Evolutionary conservation across 495 filamentous ascomycete species (phyloP), one percentile per base, ranked within the genome.

Genomic region (Talaromyces nanjingensis): DNA sequence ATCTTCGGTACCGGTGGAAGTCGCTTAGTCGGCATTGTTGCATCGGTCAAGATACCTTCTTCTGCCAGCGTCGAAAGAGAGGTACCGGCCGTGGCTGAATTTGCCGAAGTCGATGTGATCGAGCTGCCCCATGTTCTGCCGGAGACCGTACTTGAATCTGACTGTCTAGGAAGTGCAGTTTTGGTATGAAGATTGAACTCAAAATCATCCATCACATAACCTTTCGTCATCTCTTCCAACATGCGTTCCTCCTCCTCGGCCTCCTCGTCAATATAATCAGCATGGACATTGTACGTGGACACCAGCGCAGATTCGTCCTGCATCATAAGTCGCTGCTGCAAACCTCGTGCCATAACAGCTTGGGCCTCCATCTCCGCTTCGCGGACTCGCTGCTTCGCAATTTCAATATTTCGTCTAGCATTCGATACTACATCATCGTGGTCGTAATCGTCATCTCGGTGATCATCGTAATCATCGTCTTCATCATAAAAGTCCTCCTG

Each of bases 161-260:
- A 96, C 70, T 96, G 91, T 63, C 93, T 85, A 39, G 93, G 93
- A 27, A 97, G 78, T 14, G 88, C 84, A 9, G 89, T 87, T 65
- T 89, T 92, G 3, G 86, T 83, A 67, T 86, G 86, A 18, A 86
- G 70, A 56, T 86, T 89, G 72, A 96, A 90, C 63, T 92, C 83
- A 69, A 96, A 93, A 62, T 93, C 91, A 63, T 94, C 91, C 78
- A 96, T 88, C 33, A 89, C 82, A 70, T 93, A 96, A 57, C 89
- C 91, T 65, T 83, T 86, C 1, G 91, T 94, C 86, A 97, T 93
- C 71, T 97, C 92, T 67, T 98, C 94, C 42, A 98, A 74, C 65
- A 97, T 80, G 42, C 92, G 84, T 70, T 98, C 92, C 71, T 96
- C 94, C 66, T 96, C 91, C 61, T 93, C 91, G n/a, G 87, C 89